A percentile compares a stretch with the other conserved stretches of the same genome.
These are phyloP conservation scores for Artomyces pyxidatus DNA, from an alignment of 768 basidiomycete species.

Conservation along the genomic window DNA sequence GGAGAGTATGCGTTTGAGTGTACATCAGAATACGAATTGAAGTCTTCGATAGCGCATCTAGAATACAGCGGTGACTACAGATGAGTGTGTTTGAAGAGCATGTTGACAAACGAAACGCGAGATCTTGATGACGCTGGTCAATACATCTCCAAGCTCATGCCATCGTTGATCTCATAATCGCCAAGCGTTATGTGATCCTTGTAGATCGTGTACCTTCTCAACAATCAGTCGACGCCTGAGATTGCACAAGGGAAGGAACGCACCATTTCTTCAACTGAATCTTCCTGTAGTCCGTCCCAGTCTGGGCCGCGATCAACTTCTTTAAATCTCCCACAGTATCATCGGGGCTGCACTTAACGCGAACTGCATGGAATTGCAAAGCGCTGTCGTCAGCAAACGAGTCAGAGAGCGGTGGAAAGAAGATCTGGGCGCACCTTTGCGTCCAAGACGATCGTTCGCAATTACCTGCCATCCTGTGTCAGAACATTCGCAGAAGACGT, in stretches of 20 bases:
- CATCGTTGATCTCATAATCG: slow-evolving; percentile 93
- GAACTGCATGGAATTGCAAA: slow-evolving; percentile 44
- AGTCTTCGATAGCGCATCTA: no score
- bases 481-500: no score
- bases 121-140: no score
- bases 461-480: slow-evolving; percentile 52
- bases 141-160: slow-evolving; percentile 93
- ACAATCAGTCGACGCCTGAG: not conserved
- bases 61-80: no score
- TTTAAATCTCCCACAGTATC: slow-evolving; percentile 98
- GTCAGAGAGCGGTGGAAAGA: no score
- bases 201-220: slow-evolving; percentile 79
- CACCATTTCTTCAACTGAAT: slow-evolving; percentile 97
- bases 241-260: slow-evolving; percentile 19
- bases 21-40: no score
- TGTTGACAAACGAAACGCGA: no score
- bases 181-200: slow-evolving; percentile 91
- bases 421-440: slow-evolving; percentile 85
- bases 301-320: slow-evolving; percentile 95
- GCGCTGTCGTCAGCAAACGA: no score
- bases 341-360: slow-evolving; percentile 90
- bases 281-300: slow-evolving; percentile 77
- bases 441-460: slow-evolving; percentile 91
- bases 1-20: no score
- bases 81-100: no score